Evolutionary conservation across 225 moss, liverwort and hornwort genomes (phyloP), one percentile per base, ranked within the genome.

Genomic region (Asterella californica): DNA sequence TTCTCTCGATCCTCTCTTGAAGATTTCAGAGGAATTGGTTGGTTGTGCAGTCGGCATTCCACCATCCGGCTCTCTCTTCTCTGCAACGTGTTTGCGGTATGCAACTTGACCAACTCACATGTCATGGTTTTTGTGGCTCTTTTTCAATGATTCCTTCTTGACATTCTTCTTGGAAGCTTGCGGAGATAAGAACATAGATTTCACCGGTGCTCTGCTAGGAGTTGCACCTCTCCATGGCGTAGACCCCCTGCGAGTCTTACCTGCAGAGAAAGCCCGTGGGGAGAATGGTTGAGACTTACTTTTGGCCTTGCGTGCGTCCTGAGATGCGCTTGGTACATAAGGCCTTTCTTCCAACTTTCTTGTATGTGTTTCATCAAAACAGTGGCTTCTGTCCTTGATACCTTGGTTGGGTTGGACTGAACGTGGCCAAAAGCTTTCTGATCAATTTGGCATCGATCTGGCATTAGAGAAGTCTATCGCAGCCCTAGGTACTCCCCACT

Each of bases 41-140:
- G 94, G 89, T 79, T 92, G 86, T 15, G 96, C 92, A 17, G 94
- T 88, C n/a, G n/a, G n/a, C n/a, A n/a, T n/a, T n/a, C n/a, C n/a
- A n/a, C n/a, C n/a, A n/a, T n/a, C n/a, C n/a, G 10, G 21, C 36
- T 54, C 85, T 45, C 78, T 54, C 69, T 82, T 83, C 47, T 15
- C 75, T 10, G 42, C 79, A 25, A 53, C 79, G 18, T 52, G 71
- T 49, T 81, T 83, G 64, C 73, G 66, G 9, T 37, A 32, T 2
- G 73, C 67, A 18, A 75, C 77, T 30, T 80, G 60, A 18, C 87
- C 78, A 22, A 75, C 30, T 77, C 78, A 78, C 19, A 70, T 78
- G 15, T 82, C 80, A 30, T 84, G 78, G 19, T 54, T 80, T n/a
- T 83, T 85, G 2, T n/a, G n/a, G n/a, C n/a, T n/a, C n/a, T n/a